phyloP scores from a whole-genome alignment of 2,329 filamentous ascomycete genomes.

The Fusarium fujikuroi region DNA sequence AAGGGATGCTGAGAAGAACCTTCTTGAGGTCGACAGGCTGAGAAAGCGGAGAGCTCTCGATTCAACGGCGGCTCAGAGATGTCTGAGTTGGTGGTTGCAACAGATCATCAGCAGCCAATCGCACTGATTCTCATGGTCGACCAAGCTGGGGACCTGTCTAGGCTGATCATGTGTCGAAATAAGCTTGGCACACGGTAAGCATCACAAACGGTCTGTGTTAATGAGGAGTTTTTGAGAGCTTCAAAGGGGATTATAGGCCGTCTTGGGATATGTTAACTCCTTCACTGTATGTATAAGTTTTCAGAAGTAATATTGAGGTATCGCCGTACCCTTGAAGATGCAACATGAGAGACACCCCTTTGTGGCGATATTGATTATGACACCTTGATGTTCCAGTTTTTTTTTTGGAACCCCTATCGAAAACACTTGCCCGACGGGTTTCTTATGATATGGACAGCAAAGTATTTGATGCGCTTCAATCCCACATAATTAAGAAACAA shows the following conservation, averaged over 20 bases:
- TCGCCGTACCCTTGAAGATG: background rate
- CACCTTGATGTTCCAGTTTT: slow-evolving; percentile 24
- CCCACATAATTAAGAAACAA: background rate
- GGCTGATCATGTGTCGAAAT: slow-evolving; percentile 36
- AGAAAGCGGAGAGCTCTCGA: slow-evolving; percentile 24
- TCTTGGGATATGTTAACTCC: background rate
- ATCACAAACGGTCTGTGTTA: slow-evolving; percentile 4
- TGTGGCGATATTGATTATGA: slow-evolving; percentile 22
- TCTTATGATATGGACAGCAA: background rate
- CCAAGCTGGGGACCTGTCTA: slow-evolving; percentile 33
- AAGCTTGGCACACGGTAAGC: slow-evolving; percentile 29
- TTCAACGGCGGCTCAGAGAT: slow-evolving; percentile 27
- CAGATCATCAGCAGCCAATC: slow-evolving; percentile 38
- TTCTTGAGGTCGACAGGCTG: slow-evolving; percentile 7
- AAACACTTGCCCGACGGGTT: background rate
- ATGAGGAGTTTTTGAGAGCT: slow-evolving; percentile 1
- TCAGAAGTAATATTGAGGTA: background rate
- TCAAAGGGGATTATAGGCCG: background rate
- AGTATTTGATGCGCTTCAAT: background rate
- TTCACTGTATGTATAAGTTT: background rate
- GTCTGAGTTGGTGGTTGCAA: slow-evolving; percentile 36
- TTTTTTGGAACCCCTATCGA: slow-evolving; percentile 20
- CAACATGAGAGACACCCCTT: slow-evolving; percentile 6
- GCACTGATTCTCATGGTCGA: slow-evolving; percentile 29
- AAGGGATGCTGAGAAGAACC: slow-evolving; percentile 8